These are phyloP conservation scores for Oryza meyeriana DNA, from an alignment of 176 grass and related monocot genomes.

Conservation along the genomic window DNA sequence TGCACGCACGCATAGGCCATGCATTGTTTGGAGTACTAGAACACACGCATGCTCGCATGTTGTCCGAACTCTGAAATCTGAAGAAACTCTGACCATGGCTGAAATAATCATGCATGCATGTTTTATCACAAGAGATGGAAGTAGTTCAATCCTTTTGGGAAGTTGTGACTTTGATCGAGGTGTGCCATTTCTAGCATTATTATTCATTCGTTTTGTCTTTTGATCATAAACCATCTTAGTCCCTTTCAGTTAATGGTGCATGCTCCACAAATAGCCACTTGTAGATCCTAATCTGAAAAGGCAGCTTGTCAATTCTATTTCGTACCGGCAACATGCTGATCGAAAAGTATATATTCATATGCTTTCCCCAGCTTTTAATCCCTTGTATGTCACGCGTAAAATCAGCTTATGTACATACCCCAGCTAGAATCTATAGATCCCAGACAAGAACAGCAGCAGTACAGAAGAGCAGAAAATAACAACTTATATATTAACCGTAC, in stretches of 20 bases:
- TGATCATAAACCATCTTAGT: background rate
- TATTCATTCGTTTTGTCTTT: background rate
- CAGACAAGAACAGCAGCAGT: background rate
- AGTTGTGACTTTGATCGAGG: background rate
- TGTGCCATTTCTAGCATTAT: background rate
- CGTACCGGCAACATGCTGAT: background rate
- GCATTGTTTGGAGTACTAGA: too few relatives aligned
- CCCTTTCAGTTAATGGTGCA: constrained; percentile 28
- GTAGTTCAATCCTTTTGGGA: background rate
- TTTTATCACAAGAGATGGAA: background rate
- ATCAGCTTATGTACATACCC: background rate
- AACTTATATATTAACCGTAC: background rate
- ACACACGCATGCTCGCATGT: too few relatives aligned
- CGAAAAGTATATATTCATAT: background rate
- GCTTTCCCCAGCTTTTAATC: background rate
- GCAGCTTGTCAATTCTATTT: constrained; percentile 1
- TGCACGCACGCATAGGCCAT: background rate
- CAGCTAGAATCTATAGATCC: background rate
- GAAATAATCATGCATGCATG: background rate
- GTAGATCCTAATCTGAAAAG: constrained; percentile 34
- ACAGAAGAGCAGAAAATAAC: background rate
- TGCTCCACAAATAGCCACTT: constrained; percentile 21
- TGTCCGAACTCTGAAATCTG: too few relatives aligned
- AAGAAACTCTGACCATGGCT: background rate
- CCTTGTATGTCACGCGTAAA: background rate